These are phyloP conservation scores for Trapa incisa DNA, from an alignment of 345 rosid genomes.

Conservation along the genomic window DNA sequence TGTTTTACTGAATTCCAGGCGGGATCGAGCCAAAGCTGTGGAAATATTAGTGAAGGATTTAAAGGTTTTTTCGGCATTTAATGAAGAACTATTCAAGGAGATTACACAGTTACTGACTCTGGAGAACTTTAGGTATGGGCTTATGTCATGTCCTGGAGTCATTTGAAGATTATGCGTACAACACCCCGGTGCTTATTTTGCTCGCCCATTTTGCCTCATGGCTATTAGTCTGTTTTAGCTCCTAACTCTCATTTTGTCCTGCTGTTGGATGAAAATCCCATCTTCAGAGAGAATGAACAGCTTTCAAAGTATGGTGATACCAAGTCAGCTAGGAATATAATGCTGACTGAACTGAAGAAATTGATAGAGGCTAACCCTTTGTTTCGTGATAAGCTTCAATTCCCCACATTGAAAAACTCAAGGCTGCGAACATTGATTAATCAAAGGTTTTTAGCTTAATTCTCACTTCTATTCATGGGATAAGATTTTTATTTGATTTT, in stretches of 20 bases:
- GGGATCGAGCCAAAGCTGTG: slow-evolving; percentile 69
- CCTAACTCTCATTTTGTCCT: not conserved
- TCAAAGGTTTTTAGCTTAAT: slow-evolving; percentile 42
- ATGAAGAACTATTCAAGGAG: slow-evolving; percentile 79
- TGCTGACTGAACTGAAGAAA: slow-evolving; percentile 75
- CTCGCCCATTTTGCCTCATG: not conserved
- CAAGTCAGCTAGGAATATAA: slow-evolving; percentile 69
- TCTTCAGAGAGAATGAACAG: slow-evolving; percentile 69
- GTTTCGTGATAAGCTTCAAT: slow-evolving; percentile 85
- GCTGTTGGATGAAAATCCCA: slow-evolving; percentile 5
- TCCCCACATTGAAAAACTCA: slow-evolving; percentile 65
- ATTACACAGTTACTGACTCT: slow-evolving; percentile 64
- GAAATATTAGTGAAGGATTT: slow-evolving; percentile 79
- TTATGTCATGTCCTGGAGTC: slow-evolving; percentile 7
- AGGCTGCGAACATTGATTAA: slow-evolving; percentile 71
- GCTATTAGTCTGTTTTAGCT: not conserved
- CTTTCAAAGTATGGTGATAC: slow-evolving; percentile 79
- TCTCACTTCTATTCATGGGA: slow-evolving; percentile 6
- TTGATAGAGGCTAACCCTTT: slow-evolving; percentile 77
- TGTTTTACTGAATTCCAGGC: slow-evolving; percentile 27
- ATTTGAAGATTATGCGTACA: not conserved
- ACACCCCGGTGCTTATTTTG: not conserved
- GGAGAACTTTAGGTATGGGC: slow-evolving; percentile 66
- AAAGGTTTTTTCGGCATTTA: slow-evolving; percentile 67
- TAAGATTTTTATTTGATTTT: slow-evolving; percentile 4